Conservation (phyloP, 2,329 filamentous ascomycete genomes). For the Leptodontidium sp. region DNA sequence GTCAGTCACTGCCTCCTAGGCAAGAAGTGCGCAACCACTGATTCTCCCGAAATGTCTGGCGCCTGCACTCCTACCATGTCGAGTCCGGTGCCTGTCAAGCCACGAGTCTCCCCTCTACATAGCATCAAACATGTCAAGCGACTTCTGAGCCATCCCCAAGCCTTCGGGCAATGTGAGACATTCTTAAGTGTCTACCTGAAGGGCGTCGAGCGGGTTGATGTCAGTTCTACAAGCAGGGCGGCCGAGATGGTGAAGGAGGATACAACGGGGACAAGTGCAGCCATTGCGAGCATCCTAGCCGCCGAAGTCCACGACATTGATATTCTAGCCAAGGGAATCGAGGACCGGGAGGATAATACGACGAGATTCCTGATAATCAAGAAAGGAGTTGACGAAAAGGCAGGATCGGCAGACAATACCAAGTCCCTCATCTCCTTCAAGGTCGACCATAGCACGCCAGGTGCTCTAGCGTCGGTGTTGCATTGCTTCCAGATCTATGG, state of each 20-base stretch:
- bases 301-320: constrained; percentile 73
- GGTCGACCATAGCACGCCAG: constrained; percentile 77
- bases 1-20: constrained; percentile 90
- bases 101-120: constrained; percentile 56
- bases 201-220: constrained; percentile 81
- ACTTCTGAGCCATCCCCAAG: constrained; percentile 93
- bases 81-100: constrained; percentile 55
- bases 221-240: constrained; percentile 84
- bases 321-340: constrained; percentile 73
- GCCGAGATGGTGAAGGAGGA: constrained; percentile 77
- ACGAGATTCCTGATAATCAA: constrained; percentile 78
- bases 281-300: constrained; percentile 80
- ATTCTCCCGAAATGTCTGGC: constrained; percentile 51
- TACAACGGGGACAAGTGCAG: constrained; percentile 68
- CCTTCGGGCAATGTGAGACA: constrained; percentile 86
- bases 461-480: constrained; percentile 83
- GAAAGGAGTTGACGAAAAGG: constrained; percentile 40
- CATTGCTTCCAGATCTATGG: constrained; percentile 76
- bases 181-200: constrained; percentile 78
- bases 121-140: constrained; percentile 71
- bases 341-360: constrained; percentile 79
- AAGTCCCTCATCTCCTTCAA: constrained; percentile 88
- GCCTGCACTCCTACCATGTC: constrained; percentile 59
- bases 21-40: constrained; percentile 39
- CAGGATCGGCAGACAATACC: constrained; percentile 42